Percentiles rank a stretch among this genome's conserved stretches.
Evolutionary conservation across 2,329 filamentous ascomycete genomes (phyloP).

Genomic region (Dactylellina cionopaga): DNA sequence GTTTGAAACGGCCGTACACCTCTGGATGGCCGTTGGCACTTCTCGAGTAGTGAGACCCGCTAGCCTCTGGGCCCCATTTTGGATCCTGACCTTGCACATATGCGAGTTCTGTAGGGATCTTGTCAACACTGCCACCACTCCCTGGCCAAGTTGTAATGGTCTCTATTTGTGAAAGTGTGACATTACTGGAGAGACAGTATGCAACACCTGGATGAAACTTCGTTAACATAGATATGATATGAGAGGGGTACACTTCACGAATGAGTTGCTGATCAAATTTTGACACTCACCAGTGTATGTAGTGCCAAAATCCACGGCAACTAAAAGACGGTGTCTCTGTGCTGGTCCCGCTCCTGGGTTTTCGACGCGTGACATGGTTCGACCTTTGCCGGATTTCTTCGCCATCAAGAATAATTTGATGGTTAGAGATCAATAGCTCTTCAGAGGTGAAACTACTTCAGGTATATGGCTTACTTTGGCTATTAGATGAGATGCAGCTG

Average conservation of each 20-base stretch:
- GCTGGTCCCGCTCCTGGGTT: not conserved
- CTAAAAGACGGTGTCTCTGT: constrained; percentile 12
- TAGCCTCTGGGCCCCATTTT: constrained; percentile 29
- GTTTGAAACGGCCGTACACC: constrained; percentile 32
- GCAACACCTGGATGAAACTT: constrained; percentile 14
- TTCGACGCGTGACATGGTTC: not conserved
- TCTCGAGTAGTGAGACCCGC: not conserved
- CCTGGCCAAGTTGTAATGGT: constrained; percentile 30
- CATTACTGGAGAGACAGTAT: constrained; percentile 18
- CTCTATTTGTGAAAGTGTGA: constrained; percentile 10
- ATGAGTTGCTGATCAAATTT: not conserved
- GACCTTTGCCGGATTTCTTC: not conserved
- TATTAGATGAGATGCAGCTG: too few relatives aligned
- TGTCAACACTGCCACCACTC: constrained; percentile 12
- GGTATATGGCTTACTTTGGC: too few relatives aligned
- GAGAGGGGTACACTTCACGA: too few relatives aligned
- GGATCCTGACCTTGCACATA: constrained; percentile 7
- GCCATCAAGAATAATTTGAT: too few relatives aligned
- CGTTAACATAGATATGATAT: too few relatives aligned
- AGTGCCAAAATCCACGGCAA: constrained; percentile 30
- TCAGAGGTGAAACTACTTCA: too few relatives aligned
- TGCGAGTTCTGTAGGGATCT: constrained; percentile 23
- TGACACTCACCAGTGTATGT: constrained; percentile 26
- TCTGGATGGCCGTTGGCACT: not conserved
- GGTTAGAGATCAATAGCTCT: too few relatives aligned